Evolutionary conservation across 176 grass and related monocot species (phyloP).

Genomic region (Ensete glaucum): DNA sequence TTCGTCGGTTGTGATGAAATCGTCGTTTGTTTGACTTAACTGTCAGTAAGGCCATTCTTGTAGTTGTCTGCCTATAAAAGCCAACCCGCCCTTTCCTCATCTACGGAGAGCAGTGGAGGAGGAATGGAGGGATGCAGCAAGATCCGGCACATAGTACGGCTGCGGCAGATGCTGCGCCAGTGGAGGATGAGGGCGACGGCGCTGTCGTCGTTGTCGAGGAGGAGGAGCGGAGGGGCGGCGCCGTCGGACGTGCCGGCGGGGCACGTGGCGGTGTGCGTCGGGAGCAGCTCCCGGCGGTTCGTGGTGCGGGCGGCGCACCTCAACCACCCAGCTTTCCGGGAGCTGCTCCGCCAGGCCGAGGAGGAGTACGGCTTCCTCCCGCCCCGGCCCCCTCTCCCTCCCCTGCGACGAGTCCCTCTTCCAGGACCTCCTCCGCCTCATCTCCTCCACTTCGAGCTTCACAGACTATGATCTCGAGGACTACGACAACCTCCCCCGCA

Average conservation of each 20-base stretch:
- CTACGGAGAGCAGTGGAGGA: neutral
- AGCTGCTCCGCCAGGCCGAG: slow-evolving; percentile 59
- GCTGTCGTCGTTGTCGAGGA: neutral
- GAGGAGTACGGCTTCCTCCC: slow-evolving; percentile 63
- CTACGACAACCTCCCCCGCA: slow-evolving; percentile 48
- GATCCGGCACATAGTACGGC: neutral
- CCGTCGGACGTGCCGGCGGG: no score
- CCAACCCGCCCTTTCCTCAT: no score
- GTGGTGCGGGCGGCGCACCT: slow-evolving; percentile 56
- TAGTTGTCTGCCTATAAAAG: no score
- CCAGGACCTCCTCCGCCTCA: slow-evolving; percentile 52
- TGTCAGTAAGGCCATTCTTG: no score
- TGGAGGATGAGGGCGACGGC: slow-evolving; percentile 17
- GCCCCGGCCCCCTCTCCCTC: slow-evolving; percentile 38
- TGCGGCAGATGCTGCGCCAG: slow-evolving; percentile 1
- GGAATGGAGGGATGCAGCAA: slow-evolving; percentile 4
- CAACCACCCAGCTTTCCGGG: slow-evolving; percentile 67
- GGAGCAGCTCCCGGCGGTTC: slow-evolving; percentile 40
- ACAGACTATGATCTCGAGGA: slow-evolving; percentile 51
- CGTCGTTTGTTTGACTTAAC: no score
- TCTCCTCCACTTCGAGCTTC: neutral
- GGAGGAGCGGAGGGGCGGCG: no score
- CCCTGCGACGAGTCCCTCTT: slow-evolving; percentile 80
- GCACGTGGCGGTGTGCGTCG: no score
- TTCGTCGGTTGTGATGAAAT: no score